These are phyloP conservation scores for Leccinum rimulosum DNA, from an alignment of 768 basidiomycete species.

Conservation along the genomic window DNA sequence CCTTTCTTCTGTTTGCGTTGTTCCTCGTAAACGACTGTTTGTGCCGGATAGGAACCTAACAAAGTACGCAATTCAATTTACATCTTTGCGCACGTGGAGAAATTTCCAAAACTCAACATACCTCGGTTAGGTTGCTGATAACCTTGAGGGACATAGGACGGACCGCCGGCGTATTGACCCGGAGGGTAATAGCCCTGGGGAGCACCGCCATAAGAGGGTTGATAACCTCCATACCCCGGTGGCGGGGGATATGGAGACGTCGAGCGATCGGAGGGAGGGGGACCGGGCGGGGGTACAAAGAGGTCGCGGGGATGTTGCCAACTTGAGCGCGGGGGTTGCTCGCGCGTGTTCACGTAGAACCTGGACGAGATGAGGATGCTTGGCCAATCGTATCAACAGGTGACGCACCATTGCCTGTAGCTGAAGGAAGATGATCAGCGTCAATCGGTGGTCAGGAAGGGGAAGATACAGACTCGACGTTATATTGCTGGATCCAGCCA, in stretches of 20 bases:
- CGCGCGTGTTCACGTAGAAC: constrained; percentile 74
- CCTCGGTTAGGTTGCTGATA: constrained; percentile 17
- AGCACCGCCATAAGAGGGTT: constrained; percentile 1
- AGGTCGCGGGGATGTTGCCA: constrained; percentile 73
- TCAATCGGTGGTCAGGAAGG: constrained; percentile 14
- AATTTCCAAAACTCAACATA: neutral
- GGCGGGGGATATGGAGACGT: constrained; percentile 32
- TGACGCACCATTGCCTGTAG: constrained; percentile 62
- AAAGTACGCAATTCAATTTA: constrained; percentile 5
- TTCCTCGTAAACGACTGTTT: constrained; percentile 37
- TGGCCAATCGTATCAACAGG: neutral
- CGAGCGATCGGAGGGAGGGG: constrained; percentile 44
- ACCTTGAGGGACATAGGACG: neutral
- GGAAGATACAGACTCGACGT: constrained; percentile 52
- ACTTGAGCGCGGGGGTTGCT: constrained; percentile 58
- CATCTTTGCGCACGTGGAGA: neutral
- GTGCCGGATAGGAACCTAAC: constrained; percentile 33
- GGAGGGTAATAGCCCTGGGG: constrained; percentile 16
- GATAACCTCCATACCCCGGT: constrained; percentile 22
- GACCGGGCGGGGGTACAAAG: constrained; percentile 37
- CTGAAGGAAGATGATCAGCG: constrained; percentile 36
- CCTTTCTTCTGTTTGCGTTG: constrained; percentile 43
- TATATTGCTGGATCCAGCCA: constrained; percentile 70
- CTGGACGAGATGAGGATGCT: constrained; percentile 24
- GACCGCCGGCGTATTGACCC: neutral